phyloP scores from a whole-genome alignment of 805 yeast species.

The Suhomyces xylopsoci region DNA sequence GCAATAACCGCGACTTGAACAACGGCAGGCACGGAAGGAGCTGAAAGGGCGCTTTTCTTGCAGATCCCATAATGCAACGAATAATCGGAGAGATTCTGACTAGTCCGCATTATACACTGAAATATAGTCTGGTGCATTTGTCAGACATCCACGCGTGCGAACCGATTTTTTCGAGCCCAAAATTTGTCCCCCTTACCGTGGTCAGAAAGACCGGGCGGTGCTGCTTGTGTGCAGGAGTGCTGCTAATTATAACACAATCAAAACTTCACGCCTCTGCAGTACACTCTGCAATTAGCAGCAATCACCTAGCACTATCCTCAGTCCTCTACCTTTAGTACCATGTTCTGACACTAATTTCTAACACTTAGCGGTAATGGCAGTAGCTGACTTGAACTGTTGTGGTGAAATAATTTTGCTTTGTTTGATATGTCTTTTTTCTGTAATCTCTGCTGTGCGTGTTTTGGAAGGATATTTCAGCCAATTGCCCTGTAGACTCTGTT shows the following conservation, averaged over 20 bases:
- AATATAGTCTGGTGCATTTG: neutral
- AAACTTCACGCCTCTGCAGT: neutral
- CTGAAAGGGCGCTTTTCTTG: neutral
- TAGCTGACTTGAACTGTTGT: neutral
- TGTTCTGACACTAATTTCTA: too few relatives aligned
- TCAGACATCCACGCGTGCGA: neutral
- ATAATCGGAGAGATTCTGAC: neutral
- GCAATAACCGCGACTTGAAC: neutral
- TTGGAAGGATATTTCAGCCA: neutral
- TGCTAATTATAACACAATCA: neutral
- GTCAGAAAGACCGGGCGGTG: neutral
- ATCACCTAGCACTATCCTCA: neutral
- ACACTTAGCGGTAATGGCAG: neutral
- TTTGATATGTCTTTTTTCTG: neutral
- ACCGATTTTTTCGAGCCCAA: neutral
- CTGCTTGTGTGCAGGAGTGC: neutral
- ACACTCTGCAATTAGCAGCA: neutral
- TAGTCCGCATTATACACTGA: neutral
- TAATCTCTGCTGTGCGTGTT: neutral
- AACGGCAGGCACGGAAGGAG: conserved; percentile 1
- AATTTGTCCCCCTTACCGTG: neutral
- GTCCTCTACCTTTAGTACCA: too few relatives aligned
- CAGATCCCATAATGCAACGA: neutral
- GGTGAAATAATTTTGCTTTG: too few relatives aligned
- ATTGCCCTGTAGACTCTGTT: neutral